Evolutionary conservation across 345 rosid species (phyloP), one percentile per base, ranked within the genome.

Genomic region (Aquilaria sinensis): DNA sequence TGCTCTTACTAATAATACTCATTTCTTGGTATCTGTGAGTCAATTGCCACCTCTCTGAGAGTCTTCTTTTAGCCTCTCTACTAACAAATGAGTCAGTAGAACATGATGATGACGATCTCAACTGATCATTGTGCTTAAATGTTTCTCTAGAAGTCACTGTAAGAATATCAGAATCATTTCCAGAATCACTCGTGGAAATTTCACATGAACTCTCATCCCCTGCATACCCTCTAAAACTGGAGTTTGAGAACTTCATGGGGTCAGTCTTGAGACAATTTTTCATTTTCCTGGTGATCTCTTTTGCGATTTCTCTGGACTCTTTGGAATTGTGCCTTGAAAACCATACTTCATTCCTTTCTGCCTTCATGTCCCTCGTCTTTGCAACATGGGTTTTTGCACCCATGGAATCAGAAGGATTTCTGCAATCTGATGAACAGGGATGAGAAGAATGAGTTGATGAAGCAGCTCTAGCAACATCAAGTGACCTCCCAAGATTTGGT

Each of bases 31-130:
- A 81, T 63, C 67, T 79, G 63, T 85, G 96, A 61, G 87, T 74
- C 82, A 89, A 74, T 66, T 79, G 87, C 99, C 99, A 95, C 81
- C 99, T 86, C 77, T 89, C 96, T 56, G 97, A 89, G 53, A 95
- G 85, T 81, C 99, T 85, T 78, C 78, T 85, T 77, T 74, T 89
- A 11, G 99, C 98, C 80, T 95, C 98, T 73, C 79, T 89, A 62
- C 76, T 81, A 57, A 87, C 85, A 55, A 84, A 83, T 78, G 97
- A 91, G 69, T 84, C 85, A 11, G 76, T 63, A 51, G 89, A 75
- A 37, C 47, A 71, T 33, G 88, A 80, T 37, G 85, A 76, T 53
- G 81, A 73, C 57, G 75, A 66, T 62, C 72, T 72, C 56, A 74
- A 64, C 34, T 59, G 72, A 57, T 71, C 67, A 56, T 78, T 83